Conservation (phyloP, 768 basidiomycete genomes). For the Hebeloma cylindrosporum region DNA sequence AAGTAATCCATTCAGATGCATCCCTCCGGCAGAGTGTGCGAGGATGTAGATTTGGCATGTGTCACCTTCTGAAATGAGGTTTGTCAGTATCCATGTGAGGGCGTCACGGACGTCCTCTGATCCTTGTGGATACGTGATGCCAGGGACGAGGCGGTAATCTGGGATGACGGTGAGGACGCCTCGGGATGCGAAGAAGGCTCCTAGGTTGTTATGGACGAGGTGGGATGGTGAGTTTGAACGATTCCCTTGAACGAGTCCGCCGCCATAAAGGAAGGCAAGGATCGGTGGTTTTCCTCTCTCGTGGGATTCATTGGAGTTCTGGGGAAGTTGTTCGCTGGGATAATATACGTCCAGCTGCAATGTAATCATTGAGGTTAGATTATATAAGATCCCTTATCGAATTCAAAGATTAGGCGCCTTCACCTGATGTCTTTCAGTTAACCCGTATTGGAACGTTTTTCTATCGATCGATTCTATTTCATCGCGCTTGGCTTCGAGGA, state of each 20-base stretch:
- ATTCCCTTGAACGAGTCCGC: slow-evolving; percentile 22
- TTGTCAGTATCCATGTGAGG: slow-evolving; percentile 18
- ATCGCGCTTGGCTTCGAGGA: slow-evolving; percentile 22
- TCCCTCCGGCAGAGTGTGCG: slow-evolving; percentile 29
- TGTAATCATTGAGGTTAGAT: not conserved
- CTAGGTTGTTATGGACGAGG: slow-evolving; percentile 27
- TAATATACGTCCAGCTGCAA: slow-evolving; percentile 28
- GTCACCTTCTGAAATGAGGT: slow-evolving; percentile 13
- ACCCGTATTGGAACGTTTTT: slow-evolving; percentile 20
- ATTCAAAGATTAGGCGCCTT: not conserved
- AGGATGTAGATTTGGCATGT: slow-evolving; percentile 19
- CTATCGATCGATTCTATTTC: slow-evolving; percentile 18
- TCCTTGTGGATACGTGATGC: slow-evolving; percentile 23
- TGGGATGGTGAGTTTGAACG: slow-evolving; percentile 20
- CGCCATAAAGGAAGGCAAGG: slow-evolving; percentile 28
- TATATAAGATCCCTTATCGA: not conserved
- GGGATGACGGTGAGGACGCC: slow-evolving; percentile 27
- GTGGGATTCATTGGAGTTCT: not conserved
- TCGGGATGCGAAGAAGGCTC: slow-evolving; percentile 27
- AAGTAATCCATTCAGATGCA: slow-evolving; percentile 21
- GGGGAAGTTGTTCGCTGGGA: slow-evolving; percentile 2
- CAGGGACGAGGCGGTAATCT: slow-evolving; percentile 27
- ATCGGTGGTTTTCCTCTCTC: slow-evolving; percentile 11
- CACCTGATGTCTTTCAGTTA: slow-evolving; percentile 17
- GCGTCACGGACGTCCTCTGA: slow-evolving; percentile 26